These are phyloP conservation scores for Mesembryanthemum crystallinum DNA, from an alignment of 148 eudicot genomes.

Conservation along the genomic window DNA sequence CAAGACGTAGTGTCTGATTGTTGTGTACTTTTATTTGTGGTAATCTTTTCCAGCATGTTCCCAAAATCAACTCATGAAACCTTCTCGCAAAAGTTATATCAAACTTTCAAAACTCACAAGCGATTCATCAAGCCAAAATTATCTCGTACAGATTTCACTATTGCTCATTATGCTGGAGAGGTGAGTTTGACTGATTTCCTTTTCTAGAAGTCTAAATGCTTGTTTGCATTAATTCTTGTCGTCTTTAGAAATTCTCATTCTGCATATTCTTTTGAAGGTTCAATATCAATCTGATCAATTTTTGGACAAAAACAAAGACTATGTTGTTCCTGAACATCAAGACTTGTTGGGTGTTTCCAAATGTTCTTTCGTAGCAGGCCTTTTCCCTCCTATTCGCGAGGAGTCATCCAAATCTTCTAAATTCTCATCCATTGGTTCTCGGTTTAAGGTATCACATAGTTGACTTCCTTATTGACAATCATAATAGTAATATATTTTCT, in stretches of 20 bases:
- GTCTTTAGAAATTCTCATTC: slow-evolving; percentile 11
- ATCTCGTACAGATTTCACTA: slow-evolving; percentile 89
- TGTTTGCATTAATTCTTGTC: slow-evolving; percentile 13
- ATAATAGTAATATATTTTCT: slow-evolving; percentile 1
- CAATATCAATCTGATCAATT: slow-evolving; percentile 88
- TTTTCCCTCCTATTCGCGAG: slow-evolving; percentile 74
- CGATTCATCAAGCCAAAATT: slow-evolving; percentile 94
- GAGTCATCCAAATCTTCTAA: slow-evolving; percentile 86
- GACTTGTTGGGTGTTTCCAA: slow-evolving; percentile 86
- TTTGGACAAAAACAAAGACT: slow-evolving; percentile 96
- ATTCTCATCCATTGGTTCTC: slow-evolving; percentile 90
- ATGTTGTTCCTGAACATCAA: slow-evolving; percentile 96
- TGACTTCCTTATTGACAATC: neutral
- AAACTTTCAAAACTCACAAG: slow-evolving; percentile 76
- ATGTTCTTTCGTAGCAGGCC: slow-evolving; percentile 79
- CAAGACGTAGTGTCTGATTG: slow-evolving; percentile 4
- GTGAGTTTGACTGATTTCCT: slow-evolving; percentile 36
- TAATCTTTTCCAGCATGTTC: slow-evolving; percentile 76
- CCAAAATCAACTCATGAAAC: slow-evolving; percentile 98
- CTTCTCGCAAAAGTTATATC: slow-evolving; percentile 88
- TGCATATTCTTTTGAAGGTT: slow-evolving; percentile 50
- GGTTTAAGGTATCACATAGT: slow-evolving; percentile 60
- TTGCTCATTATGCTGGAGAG: slow-evolving; percentile 99
- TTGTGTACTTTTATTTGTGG: slow-evolving; percentile 8
- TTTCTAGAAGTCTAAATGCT: neutral